Conservation (phyloP, 2,329 filamentous ascomycete genomes). For the Nigrograna mackinnonii region DNA sequence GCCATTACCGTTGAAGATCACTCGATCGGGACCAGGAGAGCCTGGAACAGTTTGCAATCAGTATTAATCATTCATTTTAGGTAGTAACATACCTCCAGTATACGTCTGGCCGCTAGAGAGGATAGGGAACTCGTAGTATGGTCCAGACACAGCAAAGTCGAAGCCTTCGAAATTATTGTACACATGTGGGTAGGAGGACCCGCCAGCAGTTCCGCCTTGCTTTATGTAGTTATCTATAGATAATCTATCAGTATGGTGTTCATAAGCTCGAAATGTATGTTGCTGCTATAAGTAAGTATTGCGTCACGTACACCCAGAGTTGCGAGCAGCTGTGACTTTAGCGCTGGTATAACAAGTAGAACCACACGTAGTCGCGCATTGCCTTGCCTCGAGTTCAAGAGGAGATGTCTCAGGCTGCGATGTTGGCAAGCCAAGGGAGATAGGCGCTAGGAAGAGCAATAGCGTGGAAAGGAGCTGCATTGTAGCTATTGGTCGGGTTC, state of each 20-base stretch:
- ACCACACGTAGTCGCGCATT: constrained; percentile 50
- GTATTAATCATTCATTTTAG: not conserved
- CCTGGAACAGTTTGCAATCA: constrained; percentile 39
- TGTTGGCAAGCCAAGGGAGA: not conserved
- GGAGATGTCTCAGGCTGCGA: not conserved
- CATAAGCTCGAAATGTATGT: not conserved
- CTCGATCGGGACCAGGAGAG: constrained; percentile 68
- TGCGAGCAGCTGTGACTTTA: constrained; percentile 55
- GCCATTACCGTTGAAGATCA: constrained; percentile 63
- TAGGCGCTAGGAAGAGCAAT: not conserved
- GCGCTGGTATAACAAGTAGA: constrained; percentile 54
- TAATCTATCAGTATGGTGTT: too few species aligned
- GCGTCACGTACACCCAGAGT: constrained; percentile 48
- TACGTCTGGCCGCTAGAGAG: constrained; percentile 53
- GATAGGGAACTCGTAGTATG: constrained; percentile 69
- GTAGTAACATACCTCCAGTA: constrained; percentile 54
- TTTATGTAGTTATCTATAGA: constrained; percentile 49
- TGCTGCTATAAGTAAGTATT: too few species aligned
- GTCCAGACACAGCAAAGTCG: constrained; percentile 58
- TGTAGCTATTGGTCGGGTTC: too few species aligned
- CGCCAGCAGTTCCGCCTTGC: constrained; percentile 40
- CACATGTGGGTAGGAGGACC: constrained; percentile 58
- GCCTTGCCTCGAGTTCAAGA: not conserved
- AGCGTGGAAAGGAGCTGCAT: not conserved
- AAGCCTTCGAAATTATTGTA: constrained; percentile 69